Evolutionary conservation across 2,329 filamentous ascomycete genomes (phyloP).

Genomic region (Ophiostoma sp.): DNA sequence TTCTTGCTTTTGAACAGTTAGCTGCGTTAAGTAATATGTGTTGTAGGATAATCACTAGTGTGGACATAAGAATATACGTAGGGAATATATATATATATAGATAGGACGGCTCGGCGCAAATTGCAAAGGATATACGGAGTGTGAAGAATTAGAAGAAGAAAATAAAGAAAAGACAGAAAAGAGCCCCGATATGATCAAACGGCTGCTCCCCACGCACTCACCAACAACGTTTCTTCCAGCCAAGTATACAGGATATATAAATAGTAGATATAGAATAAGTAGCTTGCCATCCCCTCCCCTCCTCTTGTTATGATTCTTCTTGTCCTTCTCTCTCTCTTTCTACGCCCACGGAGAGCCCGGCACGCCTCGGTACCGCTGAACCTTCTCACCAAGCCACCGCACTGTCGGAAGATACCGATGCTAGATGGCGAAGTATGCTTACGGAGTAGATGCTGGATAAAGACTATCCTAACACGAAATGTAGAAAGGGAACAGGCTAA

Average conservation of each 20-base stretch:
- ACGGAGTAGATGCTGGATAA: too few species aligned
- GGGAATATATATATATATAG: background rate
- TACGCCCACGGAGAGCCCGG: background rate
- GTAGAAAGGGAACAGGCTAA: background rate
- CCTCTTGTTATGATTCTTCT: background rate
- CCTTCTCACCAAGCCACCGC: background rate
- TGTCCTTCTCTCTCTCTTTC: background rate
- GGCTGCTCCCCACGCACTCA: background rate
- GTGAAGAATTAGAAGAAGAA: background rate
- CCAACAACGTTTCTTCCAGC: background rate
- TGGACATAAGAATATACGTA: background rate
- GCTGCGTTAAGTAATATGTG: too few species aligned
- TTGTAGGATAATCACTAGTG: background rate
- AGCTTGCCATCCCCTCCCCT: background rate
- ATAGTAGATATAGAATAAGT: background rate
- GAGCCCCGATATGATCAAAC: constrained; percentile 2
- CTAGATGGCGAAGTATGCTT: too few species aligned
- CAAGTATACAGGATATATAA: background rate
- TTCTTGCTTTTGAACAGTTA: too few species aligned
- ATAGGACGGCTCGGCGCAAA: constrained; percentile 2
- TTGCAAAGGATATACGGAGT: background rate
- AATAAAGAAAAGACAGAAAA: background rate
- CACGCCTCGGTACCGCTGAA: background rate
- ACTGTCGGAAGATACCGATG: background rate
- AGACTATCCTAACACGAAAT: background rate